Evolutionary conservation across 106 monocot species (phyloP).

Genomic region (Narthecium ossifragum): DNA sequence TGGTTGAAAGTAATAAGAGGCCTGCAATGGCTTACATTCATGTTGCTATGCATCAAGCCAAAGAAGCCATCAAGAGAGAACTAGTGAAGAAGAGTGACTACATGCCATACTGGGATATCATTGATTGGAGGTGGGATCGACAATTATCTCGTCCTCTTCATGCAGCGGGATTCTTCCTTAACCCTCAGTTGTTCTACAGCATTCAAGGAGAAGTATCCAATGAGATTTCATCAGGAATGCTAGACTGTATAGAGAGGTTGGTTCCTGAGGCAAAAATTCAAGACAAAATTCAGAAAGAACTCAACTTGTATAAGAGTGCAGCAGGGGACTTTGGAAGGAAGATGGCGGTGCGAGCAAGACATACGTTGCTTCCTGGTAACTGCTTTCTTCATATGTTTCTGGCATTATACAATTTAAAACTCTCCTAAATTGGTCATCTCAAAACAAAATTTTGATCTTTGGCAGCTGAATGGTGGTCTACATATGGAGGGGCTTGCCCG

Average conservation of each 20-base stretch:
- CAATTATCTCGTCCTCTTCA: constrained; percentile 62
- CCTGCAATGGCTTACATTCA: constrained; percentile 80
- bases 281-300: constrained; percentile 90
- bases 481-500: constrained; percentile 87
- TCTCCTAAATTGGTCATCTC: no score
- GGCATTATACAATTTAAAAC: no score
- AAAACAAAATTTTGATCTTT: neutral
- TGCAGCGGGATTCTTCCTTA: constrained; percentile 81
- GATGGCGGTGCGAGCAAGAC: constrained; percentile 83
- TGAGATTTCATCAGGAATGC: constrained; percentile 72
- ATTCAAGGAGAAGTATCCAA: constrained; percentile 66
- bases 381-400: neutral
- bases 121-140: constrained; percentile 77
- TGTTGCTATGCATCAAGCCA: constrained; percentile 49
- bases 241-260: constrained; percentile 93
- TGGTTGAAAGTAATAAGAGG: constrained; percentile 53
- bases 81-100: constrained; percentile 58
- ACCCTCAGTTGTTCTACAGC: constrained; percentile 77
- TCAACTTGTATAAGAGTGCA: constrained; percentile 60
- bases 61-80: constrained; percentile 56
- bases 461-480: constrained; percentile 98
- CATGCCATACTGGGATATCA: constrained; percentile 81
- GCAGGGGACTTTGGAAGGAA: constrained; percentile 83
- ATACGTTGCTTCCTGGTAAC: constrained; percentile 79
- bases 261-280: constrained; percentile 77